A percentile compares a stretch with the other conserved stretches of the same genome.
These are phyloP conservation scores for Lecanicillium sp. DNA, from an alignment of 2,329 filamentous ascomycete genomes.

Conservation along the genomic window DNA sequence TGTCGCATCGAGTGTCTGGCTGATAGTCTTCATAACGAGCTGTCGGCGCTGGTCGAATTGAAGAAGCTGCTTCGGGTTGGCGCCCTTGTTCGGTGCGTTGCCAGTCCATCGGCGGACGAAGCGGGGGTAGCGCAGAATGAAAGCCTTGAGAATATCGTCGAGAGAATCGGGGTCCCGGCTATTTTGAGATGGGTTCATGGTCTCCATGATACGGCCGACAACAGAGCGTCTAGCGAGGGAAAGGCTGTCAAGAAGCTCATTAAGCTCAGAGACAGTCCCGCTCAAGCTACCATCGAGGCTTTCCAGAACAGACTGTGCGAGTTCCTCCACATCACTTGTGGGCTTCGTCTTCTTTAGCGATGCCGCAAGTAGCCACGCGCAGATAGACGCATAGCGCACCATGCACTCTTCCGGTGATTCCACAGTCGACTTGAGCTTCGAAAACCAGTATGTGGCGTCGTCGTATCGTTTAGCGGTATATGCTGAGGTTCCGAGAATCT, in stretches of 20 bases:
- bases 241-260: conserved; percentile 54
- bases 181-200: conserved; percentile 18
- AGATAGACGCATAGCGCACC: conserved; percentile 45
- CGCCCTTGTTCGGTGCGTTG: conserved; percentile 45
- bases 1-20: conserved; percentile 54
- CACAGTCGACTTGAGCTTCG: conserved; percentile 36
- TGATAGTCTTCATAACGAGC: conserved; percentile 45
- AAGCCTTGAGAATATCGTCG: conserved; percentile 42
- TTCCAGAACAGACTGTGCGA: conserved; percentile 45
- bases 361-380: conserved; percentile 50
- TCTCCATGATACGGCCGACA: conserved; percentile 40
- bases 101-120: conserved; percentile 58
- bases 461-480: conserved; percentile 39
- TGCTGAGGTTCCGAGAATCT: conserved; percentile 45
- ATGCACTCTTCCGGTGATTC: conserved; percentile 37
- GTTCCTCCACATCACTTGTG: conserved; percentile 32
- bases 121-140: conserved; percentile 53
- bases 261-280: conserved; percentile 53
- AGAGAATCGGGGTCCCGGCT: conserved; percentile 20
- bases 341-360: conserved; percentile 40
- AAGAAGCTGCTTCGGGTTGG: conserved; percentile 50
- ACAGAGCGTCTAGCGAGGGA: conserved; percentile 49
- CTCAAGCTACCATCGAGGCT: conserved; percentile 53
- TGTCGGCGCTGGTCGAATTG: conserved; percentile 57
- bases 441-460: conserved; percentile 52